Evolutionary conservation across 2,329 filamentous ascomycete species (phyloP).

Genomic region (Neopestalotiopsis sp.): DNA sequence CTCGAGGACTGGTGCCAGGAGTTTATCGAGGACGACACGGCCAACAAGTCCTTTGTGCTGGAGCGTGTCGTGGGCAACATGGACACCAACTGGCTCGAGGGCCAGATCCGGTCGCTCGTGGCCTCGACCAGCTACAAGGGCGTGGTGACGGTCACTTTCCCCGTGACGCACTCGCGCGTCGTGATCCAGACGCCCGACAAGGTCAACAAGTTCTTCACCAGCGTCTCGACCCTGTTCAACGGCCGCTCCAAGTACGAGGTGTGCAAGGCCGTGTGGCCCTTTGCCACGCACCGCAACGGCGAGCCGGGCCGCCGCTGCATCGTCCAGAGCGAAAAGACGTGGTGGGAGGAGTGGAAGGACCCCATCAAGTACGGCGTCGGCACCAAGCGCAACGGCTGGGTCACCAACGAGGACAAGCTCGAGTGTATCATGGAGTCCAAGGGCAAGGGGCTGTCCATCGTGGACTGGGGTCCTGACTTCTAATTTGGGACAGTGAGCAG

Average conservation of each 20-base stretch:
- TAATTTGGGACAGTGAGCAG: neutral
- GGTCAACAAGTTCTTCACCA: constrained; percentile 59
- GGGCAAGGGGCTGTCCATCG: constrained; percentile 16
- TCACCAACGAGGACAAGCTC: constrained; percentile 59
- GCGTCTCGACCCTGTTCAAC: constrained; percentile 54
- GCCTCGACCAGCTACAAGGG: constrained; percentile 56
- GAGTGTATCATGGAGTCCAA: constrained; percentile 50
- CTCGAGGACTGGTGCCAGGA: constrained; percentile 55
- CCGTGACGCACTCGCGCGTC: constrained; percentile 54
- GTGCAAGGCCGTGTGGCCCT: constrained; percentile 62
- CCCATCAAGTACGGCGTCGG: constrained; percentile 43
- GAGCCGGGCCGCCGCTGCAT: constrained; percentile 49
- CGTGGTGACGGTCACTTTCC: constrained; percentile 52
- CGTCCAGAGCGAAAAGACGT: constrained; percentile 61
- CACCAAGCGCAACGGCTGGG: constrained; percentile 47
- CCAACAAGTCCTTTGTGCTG: constrained; percentile 54
- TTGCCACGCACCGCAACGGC: constrained; percentile 53
- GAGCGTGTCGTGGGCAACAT: constrained; percentile 60
- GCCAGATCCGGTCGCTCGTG: constrained; percentile 56
- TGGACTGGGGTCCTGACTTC: constrained; percentile 20
- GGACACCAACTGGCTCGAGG: constrained; percentile 59
- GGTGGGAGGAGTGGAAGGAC: constrained; percentile 59
- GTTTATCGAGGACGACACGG: constrained; percentile 50
- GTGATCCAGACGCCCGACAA: constrained; percentile 56
- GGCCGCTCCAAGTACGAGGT: constrained; percentile 61